Percentiles rank a stretch among this genome's conserved stretches.
These are phyloP conservation scores for Didymella sp. DNA, from an alignment of 2,329 filamentous ascomycete genomes.

Conservation along the genomic window DNA sequence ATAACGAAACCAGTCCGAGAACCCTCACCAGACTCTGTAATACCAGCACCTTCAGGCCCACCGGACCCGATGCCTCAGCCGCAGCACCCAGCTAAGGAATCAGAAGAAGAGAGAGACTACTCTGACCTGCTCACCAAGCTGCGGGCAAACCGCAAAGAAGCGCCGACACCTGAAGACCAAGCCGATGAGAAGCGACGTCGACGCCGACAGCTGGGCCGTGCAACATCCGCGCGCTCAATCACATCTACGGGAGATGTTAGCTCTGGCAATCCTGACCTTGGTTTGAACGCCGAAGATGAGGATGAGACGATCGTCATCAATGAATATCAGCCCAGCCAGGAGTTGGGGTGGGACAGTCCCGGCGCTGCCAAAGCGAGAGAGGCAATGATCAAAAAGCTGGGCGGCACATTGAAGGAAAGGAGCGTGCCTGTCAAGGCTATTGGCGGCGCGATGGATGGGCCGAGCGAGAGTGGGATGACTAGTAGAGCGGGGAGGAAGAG, in stretches of 20 bases:
- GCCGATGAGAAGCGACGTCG: constrained; percentile 31
- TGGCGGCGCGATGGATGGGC: constrained; percentile 46
- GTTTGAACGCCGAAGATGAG: constrained; percentile 27
- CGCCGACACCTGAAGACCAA: constrained; percentile 27
- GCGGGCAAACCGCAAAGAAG: constrained; percentile 40
- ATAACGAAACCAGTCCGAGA: constrained; percentile 23
- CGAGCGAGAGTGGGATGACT: constrained; percentile 29
- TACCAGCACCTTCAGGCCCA: constrained; percentile 24
- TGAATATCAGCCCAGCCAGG: constrained; percentile 47
- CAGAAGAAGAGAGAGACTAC: constrained; percentile 40
- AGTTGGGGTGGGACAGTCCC: constrained; percentile 49
- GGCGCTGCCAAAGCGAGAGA: constrained; percentile 45
- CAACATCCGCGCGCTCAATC: constrained; percentile 41
- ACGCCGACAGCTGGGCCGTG: constrained; percentile 41
- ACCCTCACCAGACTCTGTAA: constrained; percentile 38
- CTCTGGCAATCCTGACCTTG: constrained; percentile 26
- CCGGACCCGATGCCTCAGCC: constrained; percentile 23
- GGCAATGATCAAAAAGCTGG: constrained; percentile 47
- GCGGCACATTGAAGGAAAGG: constrained; percentile 43
- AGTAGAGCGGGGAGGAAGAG: constrained; percentile 38
- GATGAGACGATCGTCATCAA: constrained; percentile 28
- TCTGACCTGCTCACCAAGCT: constrained; percentile 41
- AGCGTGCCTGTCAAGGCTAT: constrained; percentile 40
- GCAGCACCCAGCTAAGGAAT: constrained; percentile 21
- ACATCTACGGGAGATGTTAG: constrained; percentile 36